Evolutionary conservation across 2,329 filamentous ascomycete genomes (phyloP), one percentile per base, ranked within the genome.

Genomic region (Cladosporium sp.): DNA sequence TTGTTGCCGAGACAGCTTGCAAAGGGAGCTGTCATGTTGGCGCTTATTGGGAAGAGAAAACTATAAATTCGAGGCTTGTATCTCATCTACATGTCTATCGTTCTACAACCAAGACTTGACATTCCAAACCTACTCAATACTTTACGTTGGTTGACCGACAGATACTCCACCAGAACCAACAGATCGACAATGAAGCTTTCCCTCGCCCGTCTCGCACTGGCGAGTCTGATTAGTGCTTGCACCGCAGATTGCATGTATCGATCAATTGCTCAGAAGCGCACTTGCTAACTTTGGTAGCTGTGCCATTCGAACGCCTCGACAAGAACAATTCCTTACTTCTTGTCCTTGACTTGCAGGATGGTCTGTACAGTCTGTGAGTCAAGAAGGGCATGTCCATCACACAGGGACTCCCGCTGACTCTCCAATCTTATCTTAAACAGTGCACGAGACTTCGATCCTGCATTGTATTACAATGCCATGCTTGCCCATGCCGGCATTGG

Each of bases 401-500:
- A 32, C 8, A 7, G 2, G 8, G 28, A 4, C 28, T 2, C 28
- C 8, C 28, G 12, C 28, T 32, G 22, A 45, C 24, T 45, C 22
- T 28, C 15, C 5, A 8, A 3, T 9, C 28, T 32, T 32, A 32
- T 10, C 28, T 32, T 22, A 8, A 2, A 28, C 15, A 45, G 42
- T 8, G 85, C 85, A 36, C 81, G 86, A 37, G 89, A 92, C 73
- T 89, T 81, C 67, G 80, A 86, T 57, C 75, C 84, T 12, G 83
- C 80, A 9, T 78, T 86, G 35, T 91, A 83, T 77, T 80, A 81
- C 60, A 82, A 87, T 68, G 83, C 83, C 70, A 83, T 90, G 61
- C 74, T 89, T 40, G 87, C 84, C 1, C 88, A 90, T 63, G 81
- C 87, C 17, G 81, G 81, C 5, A 69, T 90, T 1, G 87, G 83